These are phyloP conservation scores for Stephania cephalantha DNA, from an alignment of 164 flowering plant species.

Conservation along the genomic window DNA sequence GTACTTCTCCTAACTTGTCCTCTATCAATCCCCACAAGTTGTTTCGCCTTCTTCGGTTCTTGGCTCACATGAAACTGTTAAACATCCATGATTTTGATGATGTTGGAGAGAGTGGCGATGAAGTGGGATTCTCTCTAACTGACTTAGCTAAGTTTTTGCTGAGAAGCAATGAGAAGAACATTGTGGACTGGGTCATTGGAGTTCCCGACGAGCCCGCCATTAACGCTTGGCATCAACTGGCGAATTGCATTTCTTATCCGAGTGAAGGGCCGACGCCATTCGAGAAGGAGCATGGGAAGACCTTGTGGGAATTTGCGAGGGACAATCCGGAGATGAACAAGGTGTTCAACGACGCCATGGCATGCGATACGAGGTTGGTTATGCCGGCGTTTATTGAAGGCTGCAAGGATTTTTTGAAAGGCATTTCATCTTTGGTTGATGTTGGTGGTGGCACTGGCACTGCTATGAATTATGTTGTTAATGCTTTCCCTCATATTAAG, in stretches of 20 bases:
- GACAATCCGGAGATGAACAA: slow-evolving; percentile 10
- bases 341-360: slow-evolving; percentile 28
- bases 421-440: slow-evolving; percentile 28
- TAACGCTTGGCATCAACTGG: slow-evolving; percentile 21
- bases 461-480: slow-evolving; percentile 7
- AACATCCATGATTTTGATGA: background rate
- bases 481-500: slow-evolving; percentile 24
- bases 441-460: slow-evolving; percentile 16
- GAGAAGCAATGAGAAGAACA: background rate
- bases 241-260: slow-evolving; percentile 16
- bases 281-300: slow-evolving; percentile 21
- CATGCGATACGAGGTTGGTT: slow-evolving; percentile 14
- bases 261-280: slow-evolving; percentile 18
- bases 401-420: slow-evolving; percentile 19
- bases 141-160: background rate
- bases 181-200: slow-evolving; percentile 18
- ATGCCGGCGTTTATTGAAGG: slow-evolving; percentile 11
- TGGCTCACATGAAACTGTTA: slow-evolving; percentile 23
- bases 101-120: background rate
- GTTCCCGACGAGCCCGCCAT: slow-evolving; percentile 23
- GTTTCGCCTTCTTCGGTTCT: slow-evolving; percentile 31
- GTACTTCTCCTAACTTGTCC: slow-evolving; percentile 14
- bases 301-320: slow-evolving; percentile 18
- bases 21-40: slow-evolving; percentile 10
- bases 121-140: background rate